Evolutionary conservation across 805 yeast species (phyloP).

Genomic region (Citeromyces nyonsensis): DNA sequence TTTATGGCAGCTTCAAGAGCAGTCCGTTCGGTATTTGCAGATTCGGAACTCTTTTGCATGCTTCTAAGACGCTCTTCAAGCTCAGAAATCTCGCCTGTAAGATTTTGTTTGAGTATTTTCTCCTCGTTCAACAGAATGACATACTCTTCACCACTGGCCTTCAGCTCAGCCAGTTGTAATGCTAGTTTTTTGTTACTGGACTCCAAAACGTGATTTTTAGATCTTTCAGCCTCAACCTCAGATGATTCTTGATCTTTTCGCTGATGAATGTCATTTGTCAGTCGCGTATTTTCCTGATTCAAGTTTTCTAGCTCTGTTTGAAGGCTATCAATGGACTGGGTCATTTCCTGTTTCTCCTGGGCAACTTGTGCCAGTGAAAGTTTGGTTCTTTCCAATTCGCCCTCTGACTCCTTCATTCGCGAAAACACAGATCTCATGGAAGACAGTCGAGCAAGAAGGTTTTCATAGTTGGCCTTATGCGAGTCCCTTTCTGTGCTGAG

Average conservation of each 20-base stretch:
- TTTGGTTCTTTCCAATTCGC: slow-evolving; percentile 39
- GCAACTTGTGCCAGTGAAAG: slow-evolving; percentile 23
- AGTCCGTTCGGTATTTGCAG: slow-evolving; percentile 6
- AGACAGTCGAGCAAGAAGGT: slow-evolving; percentile 43
- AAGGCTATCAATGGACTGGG: slow-evolving; percentile 16
- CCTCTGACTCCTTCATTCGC: slow-evolving; percentile 60
- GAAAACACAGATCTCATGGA: slow-evolving; percentile 61
- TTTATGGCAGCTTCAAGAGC: slow-evolving; percentile 12
- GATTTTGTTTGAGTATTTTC: slow-evolving; percentile 23
- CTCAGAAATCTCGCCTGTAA: slow-evolving; percentile 23
- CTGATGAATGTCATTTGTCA: slow-evolving; percentile 6
- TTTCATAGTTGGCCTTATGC: slow-evolving; percentile 43
- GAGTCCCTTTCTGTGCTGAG: slow-evolving; percentile 37
- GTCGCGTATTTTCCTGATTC: slow-evolving; percentile 5
- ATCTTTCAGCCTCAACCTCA: slow-evolving; percentile 17
- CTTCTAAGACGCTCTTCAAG: slow-evolving; percentile 9
- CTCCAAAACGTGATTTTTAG: slow-evolving; percentile 17
- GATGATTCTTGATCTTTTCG: slow-evolving; percentile 5
- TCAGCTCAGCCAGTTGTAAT: slow-evolving; percentile 19
- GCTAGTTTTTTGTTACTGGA: slow-evolving; percentile 11
- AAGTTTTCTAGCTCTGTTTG: slow-evolving; percentile 8
- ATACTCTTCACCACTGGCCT: slow-evolving; percentile 17
- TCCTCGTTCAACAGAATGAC: slow-evolving; percentile 22
- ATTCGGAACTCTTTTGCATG: slow-evolving; percentile 12
- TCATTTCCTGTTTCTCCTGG: slow-evolving; percentile 20